These are phyloP conservation scores for Voacanga thouarsii DNA, from an alignment of 257 asterid species.

Conservation along the genomic window DNA sequence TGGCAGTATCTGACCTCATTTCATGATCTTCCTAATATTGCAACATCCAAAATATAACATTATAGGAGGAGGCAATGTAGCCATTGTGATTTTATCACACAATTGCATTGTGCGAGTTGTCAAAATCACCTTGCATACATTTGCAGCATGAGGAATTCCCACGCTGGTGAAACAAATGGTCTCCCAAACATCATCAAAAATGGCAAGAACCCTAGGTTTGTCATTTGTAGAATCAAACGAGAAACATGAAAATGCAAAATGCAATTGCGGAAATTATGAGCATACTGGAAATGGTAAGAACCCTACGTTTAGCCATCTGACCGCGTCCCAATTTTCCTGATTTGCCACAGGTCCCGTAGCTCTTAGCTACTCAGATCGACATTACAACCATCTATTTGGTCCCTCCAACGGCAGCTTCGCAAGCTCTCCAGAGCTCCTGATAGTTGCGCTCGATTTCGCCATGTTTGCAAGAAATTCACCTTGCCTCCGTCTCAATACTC, in stretches of 20 bases:
- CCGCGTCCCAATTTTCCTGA: slow-evolving; percentile 77
- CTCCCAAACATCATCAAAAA: too few species aligned
- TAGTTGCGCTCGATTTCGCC: slow-evolving; percentile 99
- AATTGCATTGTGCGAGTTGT: too few species aligned
- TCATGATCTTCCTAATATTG: neutral
- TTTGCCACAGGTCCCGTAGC: slow-evolving; percentile 82
- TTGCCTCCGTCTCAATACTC: neutral
- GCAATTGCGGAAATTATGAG: neutral
- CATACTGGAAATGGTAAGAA: slow-evolving; percentile 88
- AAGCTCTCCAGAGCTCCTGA: slow-evolving; percentile 88
- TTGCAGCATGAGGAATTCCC: too few species aligned
- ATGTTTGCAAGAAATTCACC: slow-evolving; percentile 28
- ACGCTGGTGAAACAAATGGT: too few species aligned
- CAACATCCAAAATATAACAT: neutral
- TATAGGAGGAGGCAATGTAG: too few species aligned
- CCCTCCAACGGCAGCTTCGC: slow-evolving; percentile 87
- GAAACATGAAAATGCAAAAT: neutral
- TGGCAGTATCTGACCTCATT: neutral
- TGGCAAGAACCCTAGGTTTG: too few species aligned
- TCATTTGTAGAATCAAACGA: neutral
- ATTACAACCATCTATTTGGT: slow-evolving; percentile 67
- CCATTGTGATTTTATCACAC: too few species aligned
- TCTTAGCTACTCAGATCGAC: slow-evolving; percentile 96
- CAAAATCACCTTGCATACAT: too few species aligned
- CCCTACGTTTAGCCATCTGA: slow-evolving; percentile 95